These are phyloP conservation scores for Funneliformis caledonium DNA, from an alignment of 371 early-diverging fungal genomes.

Conservation along the genomic window DNA sequence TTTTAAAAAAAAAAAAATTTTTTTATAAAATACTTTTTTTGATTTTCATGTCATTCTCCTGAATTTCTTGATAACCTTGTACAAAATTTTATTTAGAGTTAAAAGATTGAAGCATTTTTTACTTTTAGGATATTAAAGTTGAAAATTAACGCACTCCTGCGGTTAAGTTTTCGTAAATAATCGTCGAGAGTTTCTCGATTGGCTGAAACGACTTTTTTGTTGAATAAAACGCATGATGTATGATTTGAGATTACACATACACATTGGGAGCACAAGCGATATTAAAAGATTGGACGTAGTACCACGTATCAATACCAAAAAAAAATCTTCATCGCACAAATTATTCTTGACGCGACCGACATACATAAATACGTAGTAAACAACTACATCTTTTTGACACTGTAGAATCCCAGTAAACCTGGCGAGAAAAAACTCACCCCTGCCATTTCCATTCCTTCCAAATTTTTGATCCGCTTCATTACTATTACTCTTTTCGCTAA, in stretches of 20 bases:
- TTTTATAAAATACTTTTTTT: neutral
- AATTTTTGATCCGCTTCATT: neutral
- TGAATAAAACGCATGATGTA: no score
- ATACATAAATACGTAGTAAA: conserved; percentile 18
- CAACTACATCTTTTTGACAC: neutral
- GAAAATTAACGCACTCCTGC: neutral
- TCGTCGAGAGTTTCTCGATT: neutral
- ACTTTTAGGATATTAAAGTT: neutral
- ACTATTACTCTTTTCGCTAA: neutral
- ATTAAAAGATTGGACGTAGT: neutral
- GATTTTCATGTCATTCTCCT: neutral
- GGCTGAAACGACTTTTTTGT: neutral
- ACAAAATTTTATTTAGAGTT: neutral
- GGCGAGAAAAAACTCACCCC: neutral
- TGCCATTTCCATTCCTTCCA: conserved; percentile 34
- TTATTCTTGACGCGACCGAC: conserved; percentile 22
- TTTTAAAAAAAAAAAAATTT: neutral
- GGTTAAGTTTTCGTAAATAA: neutral
- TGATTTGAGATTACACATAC: neutral
- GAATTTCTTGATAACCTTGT: neutral
- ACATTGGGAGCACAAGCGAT: neutral
- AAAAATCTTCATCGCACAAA: conserved; percentile 20
- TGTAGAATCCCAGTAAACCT: conserved; percentile 12
- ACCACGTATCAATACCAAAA: neutral
- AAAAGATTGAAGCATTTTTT: neutral